phyloP scores from a whole-genome alignment of 768 basidiomycete species.

The Pholiota conissans region DNA sequence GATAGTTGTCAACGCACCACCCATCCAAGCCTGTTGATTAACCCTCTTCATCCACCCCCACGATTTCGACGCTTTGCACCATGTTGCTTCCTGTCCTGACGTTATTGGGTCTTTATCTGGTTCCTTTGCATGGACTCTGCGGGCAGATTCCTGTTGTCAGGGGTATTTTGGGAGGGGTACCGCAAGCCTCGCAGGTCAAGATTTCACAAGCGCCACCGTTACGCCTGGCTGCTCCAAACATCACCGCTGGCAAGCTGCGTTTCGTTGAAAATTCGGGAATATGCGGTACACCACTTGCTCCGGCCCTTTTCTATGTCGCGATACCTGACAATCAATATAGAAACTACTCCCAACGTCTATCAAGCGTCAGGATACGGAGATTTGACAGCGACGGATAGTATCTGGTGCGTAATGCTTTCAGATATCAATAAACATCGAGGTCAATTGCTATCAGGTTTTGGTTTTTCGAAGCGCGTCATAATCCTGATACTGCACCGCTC shows the following conservation, averaged over 20 bases:
- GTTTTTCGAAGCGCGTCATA: slow-evolving; percentile 65
- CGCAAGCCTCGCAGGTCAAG: slow-evolving; percentile 7
- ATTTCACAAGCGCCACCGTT: not conserved
- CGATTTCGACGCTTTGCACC: not conserved
- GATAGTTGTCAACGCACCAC: too few species aligned
- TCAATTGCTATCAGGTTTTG: slow-evolving; percentile 55
- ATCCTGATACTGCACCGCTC: slow-evolving; percentile 58
- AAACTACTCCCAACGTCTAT: slow-evolving; percentile 59
- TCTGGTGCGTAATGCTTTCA: slow-evolving; percentile 43
- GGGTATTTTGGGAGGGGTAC: slow-evolving; percentile 50
- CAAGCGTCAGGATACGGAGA: slow-evolving; percentile 69
- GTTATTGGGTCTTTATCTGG: not conserved
- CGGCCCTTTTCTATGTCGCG: not conserved
- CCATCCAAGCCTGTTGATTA: too few species aligned
- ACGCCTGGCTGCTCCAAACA: slow-evolving; percentile 19
- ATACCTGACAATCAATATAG: slow-evolving; percentile 22
- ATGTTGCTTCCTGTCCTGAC: not conserved
- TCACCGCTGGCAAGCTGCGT: slow-evolving; percentile 50
- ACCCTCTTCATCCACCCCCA: not conserved
- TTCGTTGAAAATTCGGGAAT: slow-evolving; percentile 63
- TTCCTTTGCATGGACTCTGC: slow-evolving; percentile 10
- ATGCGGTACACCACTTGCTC: slow-evolving; percentile 41
- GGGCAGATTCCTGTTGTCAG: slow-evolving; percentile 49
- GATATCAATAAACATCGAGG: too few species aligned
- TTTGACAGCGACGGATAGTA: slow-evolving; percentile 50